A percentile compares a stretch with the other conserved stretches of the same genome.
phyloP scores from a whole-genome alignment of 2,329 filamentous ascomycete species.

The Neopestalotiopsis sp. region DNA sequence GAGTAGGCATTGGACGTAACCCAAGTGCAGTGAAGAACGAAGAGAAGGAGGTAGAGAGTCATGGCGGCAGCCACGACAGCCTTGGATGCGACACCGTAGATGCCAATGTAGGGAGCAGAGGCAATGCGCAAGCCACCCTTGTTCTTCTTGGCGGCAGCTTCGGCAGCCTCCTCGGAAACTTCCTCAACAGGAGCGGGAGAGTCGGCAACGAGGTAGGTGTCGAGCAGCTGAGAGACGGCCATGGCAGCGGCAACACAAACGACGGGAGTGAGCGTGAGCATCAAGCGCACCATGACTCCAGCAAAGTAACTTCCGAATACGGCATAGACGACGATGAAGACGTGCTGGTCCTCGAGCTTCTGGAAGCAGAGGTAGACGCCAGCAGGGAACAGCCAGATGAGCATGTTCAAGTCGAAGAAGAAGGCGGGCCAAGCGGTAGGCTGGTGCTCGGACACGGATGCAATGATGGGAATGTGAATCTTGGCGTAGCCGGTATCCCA shows the following conservation, averaged over 20 bases:
- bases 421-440: slow-evolving; percentile 98
- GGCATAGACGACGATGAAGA: slow-evolving; percentile 97
- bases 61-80: slow-evolving; percentile 73
- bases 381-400: slow-evolving; percentile 99
- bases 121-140: slow-evolving; percentile 71
- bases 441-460: slow-evolving; percentile 99
- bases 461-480: slow-evolving; percentile 99
- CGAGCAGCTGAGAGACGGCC: slow-evolving; percentile 84
- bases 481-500: slow-evolving; percentile 99
- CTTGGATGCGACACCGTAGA: slow-evolving; percentile 84
- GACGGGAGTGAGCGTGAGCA: slow-evolving; percentile 95
- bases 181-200: slow-evolving; percentile 61
- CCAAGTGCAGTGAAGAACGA: slow-evolving; percentile 98
- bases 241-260: slow-evolving; percentile 95
- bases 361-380: slow-evolving; percentile 99
- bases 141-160: slow-evolving; percentile 57
- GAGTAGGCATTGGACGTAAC: slow-evolving; percentile 99
- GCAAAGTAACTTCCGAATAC: slow-evolving; percentile 97
- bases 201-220: slow-evolving; percentile 77
- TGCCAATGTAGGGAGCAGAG: slow-evolving; percentile 76
- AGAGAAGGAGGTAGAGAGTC: slow-evolving; percentile 83
- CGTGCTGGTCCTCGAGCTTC: slow-evolving; percentile 90
- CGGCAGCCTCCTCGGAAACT: slow-evolving; percentile 47
- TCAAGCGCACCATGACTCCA: slow-evolving; percentile 98
- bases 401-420: slow-evolving; percentile 97